These are phyloP conservation scores for Malus hybrid DNA, from an alignment of 331 rosid genomes.

Conservation along the genomic window DNA sequence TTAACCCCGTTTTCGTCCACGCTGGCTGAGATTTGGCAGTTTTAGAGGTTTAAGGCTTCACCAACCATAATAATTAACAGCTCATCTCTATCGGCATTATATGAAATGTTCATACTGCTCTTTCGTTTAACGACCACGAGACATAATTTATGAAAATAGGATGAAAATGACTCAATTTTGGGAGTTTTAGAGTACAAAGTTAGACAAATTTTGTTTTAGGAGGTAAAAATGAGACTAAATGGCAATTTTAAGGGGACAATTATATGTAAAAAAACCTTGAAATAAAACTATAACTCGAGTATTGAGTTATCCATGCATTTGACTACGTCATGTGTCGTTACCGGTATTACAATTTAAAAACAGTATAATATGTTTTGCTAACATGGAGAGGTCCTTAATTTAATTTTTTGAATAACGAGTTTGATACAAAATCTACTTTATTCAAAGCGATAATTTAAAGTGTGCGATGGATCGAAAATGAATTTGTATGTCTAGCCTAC, in stretches of 20 bases:
- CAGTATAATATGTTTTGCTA: accelerated
- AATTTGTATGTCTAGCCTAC: not conserved
- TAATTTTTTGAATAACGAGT: not conserved
- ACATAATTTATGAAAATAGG: not conserved
- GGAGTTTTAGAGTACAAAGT: too few species aligned
- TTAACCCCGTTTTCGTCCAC: not conserved
- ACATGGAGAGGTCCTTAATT: too few species aligned
- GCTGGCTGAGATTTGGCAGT: not conserved
- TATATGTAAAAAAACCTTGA: not conserved
- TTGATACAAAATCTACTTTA: too few species aligned
- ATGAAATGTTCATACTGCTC: accelerated
- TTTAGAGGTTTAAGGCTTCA: too few species aligned
- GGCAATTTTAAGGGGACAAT: not conserved
- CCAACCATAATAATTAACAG: not conserved
- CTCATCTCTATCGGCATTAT: accelerated
- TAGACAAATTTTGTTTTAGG: accelerated
- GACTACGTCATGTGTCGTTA: not conserved
- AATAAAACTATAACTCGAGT: too few species aligned
- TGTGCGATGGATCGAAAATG: too few species aligned
- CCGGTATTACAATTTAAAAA: too few species aligned
- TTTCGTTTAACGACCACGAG: not conserved
- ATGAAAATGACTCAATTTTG: not conserved
- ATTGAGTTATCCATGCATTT: too few species aligned
- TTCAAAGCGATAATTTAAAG: not conserved
- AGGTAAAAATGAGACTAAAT: not conserved